A percentile compares a stretch with the other conserved stretches of the same genome.
phyloP scores from a whole-genome alignment of 345 rosid genomes.

The Citrus unshiu region DNA sequence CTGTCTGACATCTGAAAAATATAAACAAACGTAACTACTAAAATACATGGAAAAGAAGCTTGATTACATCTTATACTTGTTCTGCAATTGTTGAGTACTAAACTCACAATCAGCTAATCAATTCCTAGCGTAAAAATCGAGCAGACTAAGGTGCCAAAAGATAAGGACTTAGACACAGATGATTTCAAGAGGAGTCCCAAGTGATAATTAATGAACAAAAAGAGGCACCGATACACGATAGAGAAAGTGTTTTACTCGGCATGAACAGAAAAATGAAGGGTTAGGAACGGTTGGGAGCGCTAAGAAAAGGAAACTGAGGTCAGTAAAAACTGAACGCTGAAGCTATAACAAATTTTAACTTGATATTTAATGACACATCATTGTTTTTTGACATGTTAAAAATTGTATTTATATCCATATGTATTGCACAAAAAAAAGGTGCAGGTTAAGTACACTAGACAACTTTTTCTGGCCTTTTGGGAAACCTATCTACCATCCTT shows the following conservation, averaged over 20 bases:
- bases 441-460: too few relatives aligned
- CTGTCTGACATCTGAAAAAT: constrained; percentile 68
- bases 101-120: not conserved
- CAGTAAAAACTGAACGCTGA: not conserved
- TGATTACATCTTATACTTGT: not conserved
- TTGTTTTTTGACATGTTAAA: not conserved
- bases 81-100: not conserved
- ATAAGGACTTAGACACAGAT: not conserved
- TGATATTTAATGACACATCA: not conserved
- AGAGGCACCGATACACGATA: not conserved
- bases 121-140: not conserved
- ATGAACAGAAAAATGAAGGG: not conserved
- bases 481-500: too few relatives aligned
- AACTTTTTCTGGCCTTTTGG: too few relatives aligned
- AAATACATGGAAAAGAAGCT: not conserved
- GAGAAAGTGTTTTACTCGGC: not conserved
- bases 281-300: not conserved
- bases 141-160: not conserved
- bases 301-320: not conserved
- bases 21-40: not conserved
- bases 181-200: not conserved
- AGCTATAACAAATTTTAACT: not conserved
- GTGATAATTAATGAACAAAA: not conserved
- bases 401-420: not conserved
- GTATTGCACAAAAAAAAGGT: not conserved